Base-by-base conservation (phyloP, 768 basidiomycete species). In the Ephemerocybe angulata region DNA sequence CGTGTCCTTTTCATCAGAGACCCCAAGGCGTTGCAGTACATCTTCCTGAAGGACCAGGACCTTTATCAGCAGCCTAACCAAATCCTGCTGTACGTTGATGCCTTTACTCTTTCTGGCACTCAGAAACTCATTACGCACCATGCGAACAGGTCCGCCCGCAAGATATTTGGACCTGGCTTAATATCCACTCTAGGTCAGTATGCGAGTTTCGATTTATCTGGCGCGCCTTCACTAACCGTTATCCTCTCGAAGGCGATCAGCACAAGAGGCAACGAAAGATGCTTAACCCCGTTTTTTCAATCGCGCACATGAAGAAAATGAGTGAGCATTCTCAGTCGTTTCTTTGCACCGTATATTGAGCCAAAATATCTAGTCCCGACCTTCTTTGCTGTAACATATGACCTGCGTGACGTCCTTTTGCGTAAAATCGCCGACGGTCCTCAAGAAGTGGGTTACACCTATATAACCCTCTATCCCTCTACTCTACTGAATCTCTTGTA, bases 11-110 rank as follows among this genome's bases (percentile, higher is more conserved):
- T 72, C 54, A 67, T 77, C 1, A 76, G 62, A 44, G 79, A 80
- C 54, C 75, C 78, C 1, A 71, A 67, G 35, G 79, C 78, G 1
- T 54, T 80, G 48, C 69, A 78, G 48, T 71, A 74, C 52, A 76
- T 80, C 27, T 46, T 76, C 19, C 63, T 78, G 12, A 78, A 78
- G 63, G 79, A 75, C 38, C n/a, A n/a, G n/a, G n/a, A n/a, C n/a
- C n/a, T n/a, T n/a, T n/a, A n/a, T n/a, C n/a, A n/a, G n/a, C n/a
- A n/a, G n/a, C n/a, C n/a, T n/a, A n/a, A n/a, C n/a, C n/a, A n/a
- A n/a, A n/a, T n/a, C n/a, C n/a, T n/a, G n/a, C n/a, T n/a, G n/a
- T n/a, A n/a, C n/a, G n/a, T n/a, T n/a, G n/a, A n/a, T n/a, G n/a
- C n/a, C n/a, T n/a, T n/a, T n/a, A n/a, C n/a, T n/a, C n/a, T n/a